These are phyloP conservation scores for Xylaria sp. DNA, from an alignment of 2,329 filamentous ascomycete genomes.

Conservation along the genomic window DNA sequence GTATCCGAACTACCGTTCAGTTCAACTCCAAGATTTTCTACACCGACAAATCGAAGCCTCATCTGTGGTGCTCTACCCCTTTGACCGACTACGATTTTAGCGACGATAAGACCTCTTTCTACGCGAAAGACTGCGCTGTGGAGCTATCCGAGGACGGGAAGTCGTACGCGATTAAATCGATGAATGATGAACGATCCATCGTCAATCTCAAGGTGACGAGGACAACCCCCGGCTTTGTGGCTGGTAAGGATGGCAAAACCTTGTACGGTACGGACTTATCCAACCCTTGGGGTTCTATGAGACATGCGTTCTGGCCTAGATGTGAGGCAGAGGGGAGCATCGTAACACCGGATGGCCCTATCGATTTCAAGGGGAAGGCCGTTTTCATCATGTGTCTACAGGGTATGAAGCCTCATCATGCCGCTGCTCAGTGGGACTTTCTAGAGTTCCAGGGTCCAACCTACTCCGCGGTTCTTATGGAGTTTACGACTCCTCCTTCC, in stretches of 20 bases:
- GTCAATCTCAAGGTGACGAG: constrained; percentile 87
- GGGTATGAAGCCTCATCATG: constrained; percentile 99
- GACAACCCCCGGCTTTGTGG: constrained; percentile 81
- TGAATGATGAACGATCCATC: constrained; percentile 80
- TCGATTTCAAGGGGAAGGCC: constrained; percentile 83
- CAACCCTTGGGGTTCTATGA: constrained; percentile 92
- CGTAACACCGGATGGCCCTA: constrained; percentile 80
- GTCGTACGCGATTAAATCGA: constrained; percentile 88
- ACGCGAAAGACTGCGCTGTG: constrained; percentile 84
- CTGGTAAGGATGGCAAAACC: constrained; percentile 84
- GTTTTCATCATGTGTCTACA: constrained; percentile 88
- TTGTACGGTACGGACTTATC: constrained; percentile 86
- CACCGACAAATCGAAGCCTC: constrained; percentile 74
- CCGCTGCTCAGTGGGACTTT: constrained; percentile 93
- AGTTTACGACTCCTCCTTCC: constrained; percentile 91
- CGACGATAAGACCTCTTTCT: constrained; percentile 83
- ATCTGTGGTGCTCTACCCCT: constrained; percentile 85
- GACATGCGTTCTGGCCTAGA: constrained; percentile 94
- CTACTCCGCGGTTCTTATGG: constrained; percentile 92
- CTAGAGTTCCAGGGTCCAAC: constrained; percentile 87
- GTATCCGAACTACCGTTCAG: constrained; percentile 88
- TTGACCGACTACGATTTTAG: constrained; percentile 84
- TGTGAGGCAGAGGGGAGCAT: constrained; percentile 85
- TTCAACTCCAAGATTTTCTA: constrained; percentile 96
- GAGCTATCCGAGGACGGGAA: constrained; percentile 87